These are phyloP conservation scores for Dipteronia dyeriana DNA, from an alignment of 345 rosid species.

Conservation along the genomic window DNA sequence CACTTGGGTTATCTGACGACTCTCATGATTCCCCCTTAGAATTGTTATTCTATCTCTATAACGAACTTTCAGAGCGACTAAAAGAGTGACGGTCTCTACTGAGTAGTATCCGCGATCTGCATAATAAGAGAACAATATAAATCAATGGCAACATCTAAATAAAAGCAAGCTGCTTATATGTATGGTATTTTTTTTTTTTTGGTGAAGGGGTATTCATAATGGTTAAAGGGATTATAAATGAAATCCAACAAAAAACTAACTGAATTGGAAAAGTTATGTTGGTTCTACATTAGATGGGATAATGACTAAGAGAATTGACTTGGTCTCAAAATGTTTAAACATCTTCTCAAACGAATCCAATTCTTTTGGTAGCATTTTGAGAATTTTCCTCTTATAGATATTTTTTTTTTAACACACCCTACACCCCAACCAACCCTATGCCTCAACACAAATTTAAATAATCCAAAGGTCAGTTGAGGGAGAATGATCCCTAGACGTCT, in stretches of 20 bases:
- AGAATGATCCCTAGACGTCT: background rate
- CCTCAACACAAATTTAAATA: background rate
- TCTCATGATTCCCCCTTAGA: conserved; percentile 64
- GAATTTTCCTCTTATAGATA: background rate
- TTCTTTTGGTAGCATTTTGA: background rate
- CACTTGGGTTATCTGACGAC: conserved; percentile 73
- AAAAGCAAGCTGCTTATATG: background rate
- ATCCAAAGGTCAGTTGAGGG: background rate
- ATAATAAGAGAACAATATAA: conserved; percentile 1
- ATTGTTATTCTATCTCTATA: conserved; percentile 64
- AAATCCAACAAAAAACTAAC: background rate
- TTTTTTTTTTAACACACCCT: background rate
- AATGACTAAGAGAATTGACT: background rate
- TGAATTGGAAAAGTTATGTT: background rate
- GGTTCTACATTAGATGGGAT: background rate
- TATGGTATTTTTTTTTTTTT: too few species aligned
- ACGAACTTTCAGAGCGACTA: conserved; percentile 62
- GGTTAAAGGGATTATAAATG: background rate
- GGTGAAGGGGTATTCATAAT: background rate
- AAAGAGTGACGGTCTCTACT: conserved; percentile 61
- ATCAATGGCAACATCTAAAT: background rate
- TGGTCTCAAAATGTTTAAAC: background rate
- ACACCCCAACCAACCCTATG: background rate
- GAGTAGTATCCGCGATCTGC: conserved; percentile 71
- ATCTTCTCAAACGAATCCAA: background rate